Evolutionary conservation across 1,139 yeast genomes (phyloP).

Genomic region (Suzukiozyma palmioleophila): DNA sequence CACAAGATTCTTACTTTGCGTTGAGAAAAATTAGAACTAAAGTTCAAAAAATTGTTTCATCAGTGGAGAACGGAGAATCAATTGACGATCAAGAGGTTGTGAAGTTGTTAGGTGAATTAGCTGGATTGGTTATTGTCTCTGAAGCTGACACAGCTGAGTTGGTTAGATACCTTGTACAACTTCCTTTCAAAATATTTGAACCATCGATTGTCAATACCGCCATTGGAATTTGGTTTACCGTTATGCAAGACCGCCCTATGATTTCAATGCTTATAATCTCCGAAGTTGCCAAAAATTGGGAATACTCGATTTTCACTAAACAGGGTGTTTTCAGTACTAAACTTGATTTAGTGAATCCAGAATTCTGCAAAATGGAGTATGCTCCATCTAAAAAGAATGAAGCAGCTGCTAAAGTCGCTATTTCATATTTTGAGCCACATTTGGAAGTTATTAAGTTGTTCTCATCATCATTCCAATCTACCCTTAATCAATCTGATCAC

Average conservation of each 20-base stretch:
- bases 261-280: slow-evolving; percentile 60
- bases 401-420: slow-evolving; percentile 50
- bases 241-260: slow-evolving; percentile 61
- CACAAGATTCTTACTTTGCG: slow-evolving; percentile 27
- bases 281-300: slow-evolving; percentile 69
- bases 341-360: slow-evolving; percentile 59
- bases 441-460: slow-evolving; percentile 62
- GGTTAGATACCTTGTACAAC: slow-evolving; percentile 54
- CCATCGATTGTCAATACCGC: slow-evolving; percentile 62
- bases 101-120: slow-evolving; percentile 44
- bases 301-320: slow-evolving; percentile 51
- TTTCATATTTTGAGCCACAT: slow-evolving; percentile 68
- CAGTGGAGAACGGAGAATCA: slow-evolving; percentile 10
- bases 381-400: slow-evolving; percentile 72
- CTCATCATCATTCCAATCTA: slow-evolving; percentile 79
- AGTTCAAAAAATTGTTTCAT: slow-evolving; percentile 13
- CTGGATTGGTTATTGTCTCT: slow-evolving; percentile 46
- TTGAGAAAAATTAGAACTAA: slow-evolving; percentile 17
- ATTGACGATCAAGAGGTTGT: slow-evolving; percentile 29
- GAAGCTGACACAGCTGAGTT: slow-evolving; percentile 47
- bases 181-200: slow-evolving; percentile 69
- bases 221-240: slow-evolving; percentile 74
- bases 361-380: slow-evolving; percentile 78
- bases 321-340: slow-evolving; percentile 65
- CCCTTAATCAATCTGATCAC: slow-evolving; percentile 69